Conservation (phyloP, 163 green algal species). For the Scenedesmus sp. region DNA sequence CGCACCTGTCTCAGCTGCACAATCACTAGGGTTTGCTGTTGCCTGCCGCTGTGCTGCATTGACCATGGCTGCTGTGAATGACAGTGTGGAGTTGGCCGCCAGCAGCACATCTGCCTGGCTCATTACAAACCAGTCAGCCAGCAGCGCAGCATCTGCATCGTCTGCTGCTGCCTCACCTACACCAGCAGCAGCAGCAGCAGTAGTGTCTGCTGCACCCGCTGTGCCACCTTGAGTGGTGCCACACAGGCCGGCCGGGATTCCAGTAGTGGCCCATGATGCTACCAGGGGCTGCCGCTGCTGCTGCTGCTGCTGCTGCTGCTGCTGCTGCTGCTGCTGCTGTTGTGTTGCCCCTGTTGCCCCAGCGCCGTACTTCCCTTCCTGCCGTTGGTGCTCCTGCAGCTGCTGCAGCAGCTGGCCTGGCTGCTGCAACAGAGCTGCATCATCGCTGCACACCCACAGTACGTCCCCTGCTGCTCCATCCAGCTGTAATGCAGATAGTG, state of each 20-base stretch:
- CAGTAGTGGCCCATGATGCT: neutral
- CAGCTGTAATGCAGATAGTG: neutral
- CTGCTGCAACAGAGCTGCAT: neutral
- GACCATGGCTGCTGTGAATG: slow-evolving; percentile 12
- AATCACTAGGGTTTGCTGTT: neutral
- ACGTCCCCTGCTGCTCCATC: slow-evolving; percentile 8
- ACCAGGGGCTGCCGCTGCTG: neutral
- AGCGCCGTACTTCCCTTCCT: neutral
- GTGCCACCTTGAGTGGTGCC: neutral
- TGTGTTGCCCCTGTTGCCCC: neutral
- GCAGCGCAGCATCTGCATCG: neutral
- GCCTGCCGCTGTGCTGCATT: neutral
- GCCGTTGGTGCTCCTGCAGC: neutral
- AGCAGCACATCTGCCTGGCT: slow-evolving; percentile 36
- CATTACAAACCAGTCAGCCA: slow-evolving; percentile 42
- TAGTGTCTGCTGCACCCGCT: neutral
- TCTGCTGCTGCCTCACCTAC: neutral
- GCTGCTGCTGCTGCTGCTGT: neutral
- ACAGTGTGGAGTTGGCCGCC: slow-evolving; percentile 20
- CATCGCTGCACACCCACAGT: slow-evolving; percentile 44
- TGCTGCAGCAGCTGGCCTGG: slow-evolving; percentile 14
- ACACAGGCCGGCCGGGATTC: neutral
- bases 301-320: neutral
- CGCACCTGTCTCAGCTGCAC: neutral
- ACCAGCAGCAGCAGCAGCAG: neutral